Base-by-base conservation (phyloP, 2,329 filamentous ascomycete species). In the Fusarium subtropicale region DNA sequence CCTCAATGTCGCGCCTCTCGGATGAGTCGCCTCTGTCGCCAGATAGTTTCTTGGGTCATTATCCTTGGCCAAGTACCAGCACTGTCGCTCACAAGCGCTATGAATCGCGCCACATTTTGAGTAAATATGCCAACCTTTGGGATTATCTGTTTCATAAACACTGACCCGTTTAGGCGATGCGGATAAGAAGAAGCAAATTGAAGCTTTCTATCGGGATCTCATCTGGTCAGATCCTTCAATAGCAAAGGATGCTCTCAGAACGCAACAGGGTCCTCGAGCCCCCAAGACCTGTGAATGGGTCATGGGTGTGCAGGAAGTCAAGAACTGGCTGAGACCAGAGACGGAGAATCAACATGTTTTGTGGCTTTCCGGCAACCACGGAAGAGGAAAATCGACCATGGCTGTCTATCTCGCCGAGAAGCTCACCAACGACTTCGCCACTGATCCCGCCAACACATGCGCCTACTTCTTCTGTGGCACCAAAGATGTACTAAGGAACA, bases 61-160 rank as follows among this genome's bases (percentile, higher is more conserved):
- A 65, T 66, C 62, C 62, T 24, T 65, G 62, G 62, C 62, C 62
- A 16, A 65, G 62, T 47, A 65, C 62, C 31, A 65, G 62, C 54
- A 66, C 62, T 18, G 54, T 65, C 8, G 59, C 61, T 28, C 60
- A 64, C 20, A 64, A 59, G 24, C 47, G 47, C 28, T 60, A 60
- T 53, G 62, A 66, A 52, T 39, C 61, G 41, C 61, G 42, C 31
- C 62, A 65, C 28, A 47, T 54, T 22, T 39, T 50, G 60, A 46
- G 62, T 65, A 48, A 53, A 28, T 38, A 38, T 24, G 31, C 61
- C 55, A 60, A 22, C 22, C 22, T n/a, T 28, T 16, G 7, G 24
- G 11, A 28, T 3, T 11, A 18, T 7, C 10, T 22, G n/a, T 3
- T 5, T 20, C 20, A 31, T 16, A 38, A 16, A 55, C 54, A 31